Evolutionary conservation across 2,329 filamentous ascomycete genomes (phyloP), one percentile per base, ranked within the genome.

Genomic region (Exophiala aquamarina): DNA sequence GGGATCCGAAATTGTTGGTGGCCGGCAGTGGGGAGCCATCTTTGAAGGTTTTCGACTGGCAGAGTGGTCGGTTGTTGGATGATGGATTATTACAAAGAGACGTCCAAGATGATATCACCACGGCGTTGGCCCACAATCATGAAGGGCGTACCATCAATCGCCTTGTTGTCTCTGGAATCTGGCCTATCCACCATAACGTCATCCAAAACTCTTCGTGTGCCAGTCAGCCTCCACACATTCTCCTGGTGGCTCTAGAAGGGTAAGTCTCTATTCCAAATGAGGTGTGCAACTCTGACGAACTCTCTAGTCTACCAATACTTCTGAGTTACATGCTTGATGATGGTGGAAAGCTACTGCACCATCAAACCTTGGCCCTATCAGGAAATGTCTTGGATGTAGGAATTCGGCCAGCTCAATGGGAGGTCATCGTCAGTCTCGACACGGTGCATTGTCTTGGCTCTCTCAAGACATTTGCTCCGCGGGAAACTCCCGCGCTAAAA

Each of bases 11-110:
- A n/a, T 58, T 86, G 1, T 76, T 98, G 21, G 70, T 97, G 23
- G 95, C 90, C 4, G 93, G 89, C 8, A 92, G 92, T 39, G 93
- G 92, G 3, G 92, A 97, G 59, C 75, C 84, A 49, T 78, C 84
- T 54, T 62, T 98, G 8, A 81, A 86, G 51, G 72, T 91, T 0
- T 98, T 91, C 91, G 76, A 91, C 54, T 98, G 92, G 92, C 69
- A 71, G 33, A 69, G 67, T 0, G 78, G 77, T 13, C 67, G 64
- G 14, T 62, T 87, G 19, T 61, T 83, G 0, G 73, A 76, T 18
- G 81, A 73, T 58, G 66, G 77, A 2, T 75, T 79, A 49, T 55
- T 89, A 28, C 35, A 66, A 44, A 59, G 69, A 26, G 42, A 23
- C 38, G 44, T 56, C 2, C 38, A 28, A 40, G 15, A 46, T 11